Base-by-base conservation (phyloP, 176 grass and related monocot species). In the Triticum timopheevii region DNA sequence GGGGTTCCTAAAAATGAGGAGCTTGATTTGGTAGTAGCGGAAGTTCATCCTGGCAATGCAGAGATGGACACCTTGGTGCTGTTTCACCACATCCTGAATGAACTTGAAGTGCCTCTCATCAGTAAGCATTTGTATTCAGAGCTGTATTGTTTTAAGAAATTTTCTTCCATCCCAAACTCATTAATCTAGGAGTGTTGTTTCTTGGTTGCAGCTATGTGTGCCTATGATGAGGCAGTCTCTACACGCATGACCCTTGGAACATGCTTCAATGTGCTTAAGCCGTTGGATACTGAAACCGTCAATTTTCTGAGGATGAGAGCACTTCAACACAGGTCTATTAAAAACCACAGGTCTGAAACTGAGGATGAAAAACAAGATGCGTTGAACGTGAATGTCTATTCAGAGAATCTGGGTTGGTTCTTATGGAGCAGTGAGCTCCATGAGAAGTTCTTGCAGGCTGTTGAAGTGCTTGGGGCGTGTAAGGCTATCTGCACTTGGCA, bases 1-100 rank as follows among this genome's bases (percentile, higher is more conserved):
- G 42, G 75, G 66, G 20, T 30, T 84, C 39, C 65, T 84, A 72
- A 84, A 22, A 30, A 64, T 52, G 65, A 38, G 10, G 30, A 73
- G 30, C 54, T 84, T 84, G 66, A 89, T 89, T 89, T 89, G 31
- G 38, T 89, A 30, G 17, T 89, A 34, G 87, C 42, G 1, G 87
- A 89, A 65, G 76, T 84, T 59, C 76, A 65, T 65, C 13, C 78
- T 80, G 61, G 30, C 75, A 65, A 70, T 73, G 40, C 24, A 20
- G 16, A 40, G 28, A 13, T 56, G 40, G n/a, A 12, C n/a, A 54
- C 39, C 72, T 84, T 71, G 16, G 54, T 33, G 63, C 40, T 89
- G 42, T 69, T 73, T 33, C 67, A 52, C 17, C 25, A 65, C 40
- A 65, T 88, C 70, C 16, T 79, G 28, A 65, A 71, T 79, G 65